phyloP scores from a whole-genome alignment of 2,329 filamentous ascomycete species.

The Graphilbum fragrans region DNA sequence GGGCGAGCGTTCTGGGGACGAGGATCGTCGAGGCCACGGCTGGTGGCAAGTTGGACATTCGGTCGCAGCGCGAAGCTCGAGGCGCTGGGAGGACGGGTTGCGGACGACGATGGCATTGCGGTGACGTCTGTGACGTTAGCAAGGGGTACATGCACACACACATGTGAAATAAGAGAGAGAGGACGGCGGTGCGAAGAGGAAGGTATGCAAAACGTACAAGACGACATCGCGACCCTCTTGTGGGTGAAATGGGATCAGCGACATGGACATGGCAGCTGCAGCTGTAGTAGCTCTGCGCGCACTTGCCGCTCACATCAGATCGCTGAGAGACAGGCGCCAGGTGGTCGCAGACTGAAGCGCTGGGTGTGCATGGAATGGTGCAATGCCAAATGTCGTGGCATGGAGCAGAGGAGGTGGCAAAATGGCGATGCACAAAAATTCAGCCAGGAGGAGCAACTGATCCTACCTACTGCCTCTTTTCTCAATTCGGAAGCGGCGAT shows the following conservation, averaged over 20 bases:
- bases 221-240: slow-evolving; percentile 68
- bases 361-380: too few relatives aligned
- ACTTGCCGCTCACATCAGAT: neutral
- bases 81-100: slow-evolving; percentile 71
- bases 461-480: too few relatives aligned
- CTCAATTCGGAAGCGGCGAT: too few relatives aligned
- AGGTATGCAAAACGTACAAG: slow-evolving; percentile 48
- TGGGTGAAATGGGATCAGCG: slow-evolving; percentile 64
- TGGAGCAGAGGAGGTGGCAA: too few relatives aligned
- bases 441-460: too few relatives aligned
- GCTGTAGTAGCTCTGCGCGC: too few relatives aligned
- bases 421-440: too few relatives aligned
- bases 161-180: neutral
- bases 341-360: too few relatives aligned
- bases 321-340: too few relatives aligned
- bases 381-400: too few relatives aligned
- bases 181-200: neutral
- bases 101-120: slow-evolving; percentile 87
- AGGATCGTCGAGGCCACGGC: slow-evolving; percentile 23
- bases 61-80: slow-evolving; percentile 66
- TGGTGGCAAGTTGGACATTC: slow-evolving; percentile 90
- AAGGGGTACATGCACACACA: too few relatives aligned
- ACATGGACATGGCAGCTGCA: too few relatives aligned
- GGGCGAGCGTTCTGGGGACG: neutral
- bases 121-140: slow-evolving; percentile 54